Evolutionary conservation across 306 rosid species (phyloP), one percentile per base, ranked within the genome.

Genomic region (Senna tora): DNA sequence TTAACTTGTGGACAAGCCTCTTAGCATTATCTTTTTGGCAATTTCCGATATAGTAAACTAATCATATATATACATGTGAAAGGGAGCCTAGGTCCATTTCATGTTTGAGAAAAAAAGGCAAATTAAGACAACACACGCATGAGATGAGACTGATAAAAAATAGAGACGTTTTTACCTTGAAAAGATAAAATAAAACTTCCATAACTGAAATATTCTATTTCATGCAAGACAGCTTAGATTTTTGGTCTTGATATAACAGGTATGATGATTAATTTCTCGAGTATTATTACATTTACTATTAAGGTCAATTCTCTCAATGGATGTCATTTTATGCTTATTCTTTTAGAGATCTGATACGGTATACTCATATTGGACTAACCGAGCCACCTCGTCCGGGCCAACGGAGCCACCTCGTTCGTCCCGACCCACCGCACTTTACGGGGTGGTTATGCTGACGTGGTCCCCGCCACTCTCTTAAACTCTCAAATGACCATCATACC

Each of bases 161-260:
- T 65, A 34, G 7, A 16, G 25, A 46, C n/a, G 2, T 80, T 73
- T 82, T 51, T 67, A 49, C 69, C 77, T 77, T 71, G 9, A 55
- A 1, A 46, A 6, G 77, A 10, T 60, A 79, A n/a, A 41, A 38
- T 21, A 21, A 36, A 36, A 36, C 46, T 36, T 19, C 22, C 25
- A 63, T 68, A 67, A 54, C 68, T 66, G 84, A 72, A 58, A 58
- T 1, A 0, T 33, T 22, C 19, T 28, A 28, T 33, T 43, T 9
- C 72, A 77, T 4, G 47, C 7, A 54, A 63, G 54, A 77, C 77
- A 77, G 53, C 33, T 64, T 32, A 1, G 15, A 49, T 14, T 10
- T 36, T 6, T 68, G 38, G 6, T 3, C 1, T 12, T n/a, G 47
- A 6, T 33, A n/a, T n/a, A n/a, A n/a, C n/a, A n/a, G n/a, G n/a